A percentile compares a stretch with the other conserved stretches of the same genome.
phyloP scores from a whole-genome alignment of 2,329 filamentous ascomycete genomes.

The Pyrenophora tritici-repentis region DNA sequence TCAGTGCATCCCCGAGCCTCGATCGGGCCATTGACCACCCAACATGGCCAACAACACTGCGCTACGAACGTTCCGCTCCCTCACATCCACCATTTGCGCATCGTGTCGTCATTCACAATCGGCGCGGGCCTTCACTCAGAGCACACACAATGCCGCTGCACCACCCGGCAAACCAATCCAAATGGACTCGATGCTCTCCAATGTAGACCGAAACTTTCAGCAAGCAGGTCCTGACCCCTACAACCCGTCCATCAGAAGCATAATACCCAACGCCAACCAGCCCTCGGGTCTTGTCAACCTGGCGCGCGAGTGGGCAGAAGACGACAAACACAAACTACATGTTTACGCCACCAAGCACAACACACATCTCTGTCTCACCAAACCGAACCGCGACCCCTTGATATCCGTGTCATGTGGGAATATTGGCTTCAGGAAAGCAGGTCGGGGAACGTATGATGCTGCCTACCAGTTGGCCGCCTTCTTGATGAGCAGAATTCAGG shows the following conservation, averaged over 20 bases:
- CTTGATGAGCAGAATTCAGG: conserved; percentile 81
- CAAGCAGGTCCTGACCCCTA: conserved; percentile 18
- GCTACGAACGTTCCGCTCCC: conserved; percentile 35
- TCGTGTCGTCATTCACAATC: conserved; percentile 43
- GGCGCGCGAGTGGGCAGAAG: conserved; percentile 36
- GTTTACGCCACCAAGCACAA: conserved; percentile 91
- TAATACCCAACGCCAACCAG: conserved; percentile 25
- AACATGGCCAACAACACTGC: conserved; percentile 35
- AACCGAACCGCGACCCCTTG: conserved; percentile 77
- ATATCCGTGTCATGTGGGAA: conserved; percentile 83
- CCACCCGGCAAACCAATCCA: conserved; percentile 15
- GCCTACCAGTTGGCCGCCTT: conserved; percentile 88
- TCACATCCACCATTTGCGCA: conserved; percentile 44
- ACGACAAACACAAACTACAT: conserved; percentile 81
- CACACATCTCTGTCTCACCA: conserved; percentile 87
- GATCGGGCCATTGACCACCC: conserved; percentile 20
- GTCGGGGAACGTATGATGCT: conserved; percentile 83
- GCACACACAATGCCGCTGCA: conserved; percentile 23
- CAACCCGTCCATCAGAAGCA: conserved; percentile 6
- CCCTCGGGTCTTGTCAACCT: conserved; percentile 20
- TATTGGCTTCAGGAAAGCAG: conserved; percentile 85
- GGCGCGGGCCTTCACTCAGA: conserved; percentile 44
- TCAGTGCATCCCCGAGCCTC: conserved; percentile 13
- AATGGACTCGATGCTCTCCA: conserved; percentile 22
- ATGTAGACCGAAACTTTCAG: conserved; percentile 22